Conservation (phyloP, 129 eudicot species). For the Flaveria brownii region DNA sequence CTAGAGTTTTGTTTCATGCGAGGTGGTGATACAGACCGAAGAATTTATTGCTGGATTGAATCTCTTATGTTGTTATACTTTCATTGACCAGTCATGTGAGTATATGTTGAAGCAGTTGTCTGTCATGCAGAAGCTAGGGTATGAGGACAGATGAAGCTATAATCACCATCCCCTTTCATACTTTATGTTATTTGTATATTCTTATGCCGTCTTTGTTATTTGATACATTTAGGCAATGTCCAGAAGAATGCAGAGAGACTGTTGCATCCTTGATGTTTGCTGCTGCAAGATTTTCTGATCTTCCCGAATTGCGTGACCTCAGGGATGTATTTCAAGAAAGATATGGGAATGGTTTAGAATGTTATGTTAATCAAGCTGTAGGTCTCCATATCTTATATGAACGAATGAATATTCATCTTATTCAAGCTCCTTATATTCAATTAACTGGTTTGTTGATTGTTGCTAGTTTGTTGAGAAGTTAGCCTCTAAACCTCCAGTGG, state of each 20-base stretch:
- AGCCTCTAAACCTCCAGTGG: slow-evolving; percentile 62
- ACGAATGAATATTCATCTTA: neutral
- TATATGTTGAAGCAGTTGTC: slow-evolving; percentile 72
- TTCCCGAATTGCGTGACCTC: slow-evolving; percentile 92
- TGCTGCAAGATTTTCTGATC: slow-evolving; percentile 95
- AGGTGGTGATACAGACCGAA: slow-evolving; percentile 69
- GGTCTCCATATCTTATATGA: slow-evolving; percentile 5
- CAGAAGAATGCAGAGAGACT: slow-evolving; percentile 92
- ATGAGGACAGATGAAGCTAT: slow-evolving; percentile 30
- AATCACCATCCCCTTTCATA: slow-evolving; percentile 1
- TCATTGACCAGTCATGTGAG: slow-evolving; percentile 81
- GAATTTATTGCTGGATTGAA: slow-evolving; percentile 70
- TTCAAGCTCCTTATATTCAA: neutral
- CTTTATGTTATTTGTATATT: neutral
- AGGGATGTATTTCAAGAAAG: slow-evolving; percentile 81
- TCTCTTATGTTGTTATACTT: slow-evolving; percentile 67
- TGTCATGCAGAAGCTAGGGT: slow-evolving; percentile 84
- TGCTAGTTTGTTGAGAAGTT: slow-evolving; percentile 75
- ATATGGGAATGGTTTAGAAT: slow-evolving; percentile 80
- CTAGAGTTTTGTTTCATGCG: slow-evolving; percentile 29
- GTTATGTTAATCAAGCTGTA: slow-evolving; percentile 82
- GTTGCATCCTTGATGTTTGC: slow-evolving; percentile 90
- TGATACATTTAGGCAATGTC: slow-evolving; percentile 73
- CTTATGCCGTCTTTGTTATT: neutral
- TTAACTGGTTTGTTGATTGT: slow-evolving; percentile 32